Evolutionary conservation across 163 green algal species (phyloP).

Genomic region (Trebouxiophyceae sp.): DNA sequence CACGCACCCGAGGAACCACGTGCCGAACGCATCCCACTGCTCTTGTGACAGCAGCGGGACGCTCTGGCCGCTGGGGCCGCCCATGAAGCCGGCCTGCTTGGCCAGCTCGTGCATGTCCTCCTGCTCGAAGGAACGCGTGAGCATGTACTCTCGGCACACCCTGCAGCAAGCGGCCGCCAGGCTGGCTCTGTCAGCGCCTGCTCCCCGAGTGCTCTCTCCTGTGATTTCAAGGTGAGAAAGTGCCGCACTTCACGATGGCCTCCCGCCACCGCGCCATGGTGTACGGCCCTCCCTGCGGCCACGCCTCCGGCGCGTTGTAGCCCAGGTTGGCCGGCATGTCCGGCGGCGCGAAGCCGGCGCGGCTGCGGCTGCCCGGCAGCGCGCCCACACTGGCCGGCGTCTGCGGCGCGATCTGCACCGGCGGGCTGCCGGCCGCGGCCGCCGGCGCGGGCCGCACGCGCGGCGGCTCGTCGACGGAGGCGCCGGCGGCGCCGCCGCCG

Average conservation of each 20-base stretch:
- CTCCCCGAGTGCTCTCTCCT: too few relatives aligned
- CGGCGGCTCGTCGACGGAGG: too few relatives aligned
- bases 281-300: constrained; percentile 11
- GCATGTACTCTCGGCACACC: constrained; percentile 12
- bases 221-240: neutral
- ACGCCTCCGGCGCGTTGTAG: constrained; percentile 2
- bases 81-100: constrained; percentile 14
- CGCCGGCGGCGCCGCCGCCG: neutral
- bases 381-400: neutral
- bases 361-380: neutral
- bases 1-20: constrained; percentile 16
- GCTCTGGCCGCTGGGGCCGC: neutral
- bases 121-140: constrained; percentile 10
- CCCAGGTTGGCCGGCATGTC: too few relatives aligned
- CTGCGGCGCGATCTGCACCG: neutral
- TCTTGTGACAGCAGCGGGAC: neutral
- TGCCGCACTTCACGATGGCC: constrained; percentile 9
- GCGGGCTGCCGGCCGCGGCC: neutral
- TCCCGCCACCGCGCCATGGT: constrained; percentile 12
- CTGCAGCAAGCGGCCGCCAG: constrained; percentile 8
- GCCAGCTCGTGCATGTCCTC: constrained; percentile 22
- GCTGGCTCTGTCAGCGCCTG: neutral
- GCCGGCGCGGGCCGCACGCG: too few relatives aligned
- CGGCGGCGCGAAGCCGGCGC: too few relatives aligned
- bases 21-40: constrained; percentile 17